Conservation (phyloP, 2,329 filamentous ascomycete genomes). For the Fusarium lyarnte region DNA sequence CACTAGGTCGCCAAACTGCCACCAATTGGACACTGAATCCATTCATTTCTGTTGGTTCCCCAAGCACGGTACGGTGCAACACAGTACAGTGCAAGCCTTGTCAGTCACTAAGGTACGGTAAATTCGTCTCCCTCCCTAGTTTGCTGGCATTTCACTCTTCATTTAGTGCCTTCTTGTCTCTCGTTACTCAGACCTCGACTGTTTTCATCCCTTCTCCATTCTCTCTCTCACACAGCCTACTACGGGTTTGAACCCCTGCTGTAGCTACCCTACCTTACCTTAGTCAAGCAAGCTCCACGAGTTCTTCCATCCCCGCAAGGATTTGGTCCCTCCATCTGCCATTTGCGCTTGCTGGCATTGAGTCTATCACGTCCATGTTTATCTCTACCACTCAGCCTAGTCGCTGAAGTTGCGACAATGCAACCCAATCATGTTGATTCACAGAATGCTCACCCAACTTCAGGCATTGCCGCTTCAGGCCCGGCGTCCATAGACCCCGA, state of each 20-base stretch:
- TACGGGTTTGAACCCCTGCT: conserved; percentile 12
- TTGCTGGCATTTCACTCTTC: conserved; percentile 18
- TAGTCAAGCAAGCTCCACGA: conserved; percentile 29
- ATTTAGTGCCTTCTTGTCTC: conserved; percentile 15
- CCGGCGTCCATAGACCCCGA: conserved; percentile 38
- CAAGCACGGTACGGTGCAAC: conserved; percentile 3
- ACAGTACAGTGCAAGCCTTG: conserved; percentile 32
- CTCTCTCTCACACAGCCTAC: not conserved
- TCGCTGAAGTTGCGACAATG: conserved; percentile 46
- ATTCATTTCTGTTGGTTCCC: conserved; percentile 24
- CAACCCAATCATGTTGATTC: conserved; percentile 40
- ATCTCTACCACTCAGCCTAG: conserved; percentile 35
- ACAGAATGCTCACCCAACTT: conserved; percentile 40
- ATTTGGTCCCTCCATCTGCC: conserved; percentile 27
- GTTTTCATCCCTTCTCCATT: conserved; percentile 11
- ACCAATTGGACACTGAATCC: conserved; percentile 29
- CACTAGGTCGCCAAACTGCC: conserved; percentile 13
- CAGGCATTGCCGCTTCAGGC: conserved; percentile 35
- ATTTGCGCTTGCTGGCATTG: conserved; percentile 22
- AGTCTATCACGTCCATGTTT: conserved; percentile 39
- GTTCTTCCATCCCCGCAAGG: conserved; percentile 37
- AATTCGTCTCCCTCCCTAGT: conserved; percentile 32
- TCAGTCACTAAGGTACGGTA: conserved; percentile 16
- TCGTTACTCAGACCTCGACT: conserved; percentile 20
- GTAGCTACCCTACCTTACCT: conserved; percentile 1